Percentiles rank a stretch among this genome's conserved stretches.
Conservation (phyloP, 352 stramenopile species). For the Pythium rishiriense region DNA sequence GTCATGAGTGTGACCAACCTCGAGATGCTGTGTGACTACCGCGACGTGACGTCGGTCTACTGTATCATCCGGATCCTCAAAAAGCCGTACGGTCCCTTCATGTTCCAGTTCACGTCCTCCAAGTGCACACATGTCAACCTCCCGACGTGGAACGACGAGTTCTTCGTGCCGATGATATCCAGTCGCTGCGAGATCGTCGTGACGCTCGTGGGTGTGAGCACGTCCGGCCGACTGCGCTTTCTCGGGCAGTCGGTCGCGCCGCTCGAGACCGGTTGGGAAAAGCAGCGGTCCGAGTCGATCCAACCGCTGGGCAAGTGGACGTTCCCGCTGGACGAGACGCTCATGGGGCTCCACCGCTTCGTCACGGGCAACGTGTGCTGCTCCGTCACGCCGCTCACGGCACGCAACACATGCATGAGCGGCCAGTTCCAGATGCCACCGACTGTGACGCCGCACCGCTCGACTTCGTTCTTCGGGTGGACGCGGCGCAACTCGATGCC, state of each 20-base stretch:
- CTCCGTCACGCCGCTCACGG: slow-evolving; percentile 56
- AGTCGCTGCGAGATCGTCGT: slow-evolving; percentile 81
- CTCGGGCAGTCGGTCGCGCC: slow-evolving; percentile 63
- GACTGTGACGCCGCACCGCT: slow-evolving; percentile 37
- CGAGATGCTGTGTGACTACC: slow-evolving; percentile 78
- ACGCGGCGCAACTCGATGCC: slow-evolving; percentile 46
- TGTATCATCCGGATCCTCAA: slow-evolving; percentile 86
- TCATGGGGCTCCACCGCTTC: slow-evolving; percentile 70
- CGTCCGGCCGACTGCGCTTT: slow-evolving; percentile 52
- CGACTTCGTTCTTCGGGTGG: slow-evolving; percentile 66
- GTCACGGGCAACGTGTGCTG: slow-evolving; percentile 61
- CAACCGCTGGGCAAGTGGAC: slow-evolving; percentile 73
- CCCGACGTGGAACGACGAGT: slow-evolving; percentile 60
- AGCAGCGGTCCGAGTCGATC: slow-evolving; percentile 29
- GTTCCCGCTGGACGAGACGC: slow-evolving; percentile 72
- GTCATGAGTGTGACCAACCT: slow-evolving; percentile 47
- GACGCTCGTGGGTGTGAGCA: slow-evolving; percentile 70
- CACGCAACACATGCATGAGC: slow-evolving; percentile 63
- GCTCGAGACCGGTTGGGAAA: slow-evolving; percentile 70
- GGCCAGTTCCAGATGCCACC: slow-evolving; percentile 74
- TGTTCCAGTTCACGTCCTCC: slow-evolving; percentile 80
- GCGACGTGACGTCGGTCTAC: slow-evolving; percentile 62
- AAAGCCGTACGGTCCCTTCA: slow-evolving; percentile 84
- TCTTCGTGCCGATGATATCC: slow-evolving; percentile 82
- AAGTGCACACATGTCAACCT: slow-evolving; percentile 58